Evolutionary conservation across 2,329 filamentous ascomycete species (phyloP), one percentile per base, ranked within the genome.

Genomic region (Chalara sp.): DNA sequence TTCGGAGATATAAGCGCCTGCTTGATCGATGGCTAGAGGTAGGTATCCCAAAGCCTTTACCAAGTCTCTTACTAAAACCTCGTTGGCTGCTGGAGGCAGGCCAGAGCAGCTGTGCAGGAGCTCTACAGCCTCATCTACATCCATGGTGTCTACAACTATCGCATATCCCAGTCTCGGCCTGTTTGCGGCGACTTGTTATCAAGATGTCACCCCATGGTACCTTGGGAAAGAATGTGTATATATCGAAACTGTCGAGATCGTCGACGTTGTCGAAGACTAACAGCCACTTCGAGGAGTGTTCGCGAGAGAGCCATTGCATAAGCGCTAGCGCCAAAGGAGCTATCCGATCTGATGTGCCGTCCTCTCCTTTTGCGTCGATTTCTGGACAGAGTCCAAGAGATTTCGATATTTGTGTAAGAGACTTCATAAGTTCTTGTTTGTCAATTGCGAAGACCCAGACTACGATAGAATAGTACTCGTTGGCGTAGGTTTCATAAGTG

Each of bases 141-240:
- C 10, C 35, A 39, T 10, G 35, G 10, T 3, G 2, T 13, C 35
- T 11, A 39, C 35, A 2, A 39, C 10, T 39, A 39, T 13, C 3
- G 10, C 2, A 3, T 11, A 39, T 10, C 35, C 35, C 3, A 39
- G 35, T 13, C 13, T 10, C 10, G 10, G 35, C 35, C 13, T 39
- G 35, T 3, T 13, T 10, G 35, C 35, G 35, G 10, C 35, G 35
- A 3, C 10, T 11, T 3, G 35, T 11, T 11, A 39, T 39, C 2
- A 39, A 3, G 10, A 39, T 39, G 35, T 39, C 35, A 3, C 35
- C 35, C 10, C 13, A 13, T 11, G 10, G 35, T 2, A 44, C 12
- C 32, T 32, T 11, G 12, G 1, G 3, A 6, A 7, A 40, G 44
- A 48, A 58, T 58, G 53, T 10, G 3, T 2, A 11, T 11, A 39